Conservation (phyloP, 768 basidiomycete species). For the Cystobasidium onofrii region DNA sequence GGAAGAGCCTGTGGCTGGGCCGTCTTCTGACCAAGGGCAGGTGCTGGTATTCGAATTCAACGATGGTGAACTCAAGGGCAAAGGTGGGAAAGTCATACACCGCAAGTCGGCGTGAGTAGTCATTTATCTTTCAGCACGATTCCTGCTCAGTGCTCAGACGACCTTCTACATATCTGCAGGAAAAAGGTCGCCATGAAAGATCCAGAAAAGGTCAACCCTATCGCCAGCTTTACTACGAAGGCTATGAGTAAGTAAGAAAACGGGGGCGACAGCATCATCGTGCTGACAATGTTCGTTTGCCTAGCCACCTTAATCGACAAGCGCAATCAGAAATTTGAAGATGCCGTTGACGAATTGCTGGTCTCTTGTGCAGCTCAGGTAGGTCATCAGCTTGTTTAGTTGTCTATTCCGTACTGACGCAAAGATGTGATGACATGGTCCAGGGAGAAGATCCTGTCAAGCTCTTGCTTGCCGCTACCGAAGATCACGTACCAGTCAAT, state of each 20-base stretch:
- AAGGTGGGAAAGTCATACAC: conserved; percentile 37
- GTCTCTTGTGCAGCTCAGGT: conserved; percentile 40
- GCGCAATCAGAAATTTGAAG: conserved; percentile 58
- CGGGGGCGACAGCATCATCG: too few relatives aligned
- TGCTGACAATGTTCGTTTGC: too few relatives aligned
- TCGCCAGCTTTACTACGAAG: conserved; percentile 44
- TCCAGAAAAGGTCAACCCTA: conserved; percentile 17
- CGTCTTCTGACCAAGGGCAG: conserved; percentile 45
- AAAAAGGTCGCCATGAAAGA: conserved; percentile 33
- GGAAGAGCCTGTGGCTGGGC: conserved; percentile 36
- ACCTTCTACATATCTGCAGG: conserved; percentile 10
- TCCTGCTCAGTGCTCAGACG: not conserved
- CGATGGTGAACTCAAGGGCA: conserved; percentile 47
- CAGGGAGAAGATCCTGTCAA: conserved; percentile 56
- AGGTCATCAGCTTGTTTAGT: too few relatives aligned
- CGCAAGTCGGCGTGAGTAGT: conserved; percentile 30
- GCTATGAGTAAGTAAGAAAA: conserved; percentile 51
- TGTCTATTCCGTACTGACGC: too few relatives aligned
- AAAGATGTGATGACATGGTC: too few relatives aligned
- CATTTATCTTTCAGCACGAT: not conserved
- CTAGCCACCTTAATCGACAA: conserved; percentile 59
- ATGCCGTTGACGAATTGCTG: conserved; percentile 62
- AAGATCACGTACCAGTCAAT: conserved; percentile 63
- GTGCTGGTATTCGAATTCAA: conserved; percentile 54
- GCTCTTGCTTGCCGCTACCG: conserved; percentile 60